Conservation (phyloP, 208 protist genomes). For the Paratrypanosoma confusum region DNA sequence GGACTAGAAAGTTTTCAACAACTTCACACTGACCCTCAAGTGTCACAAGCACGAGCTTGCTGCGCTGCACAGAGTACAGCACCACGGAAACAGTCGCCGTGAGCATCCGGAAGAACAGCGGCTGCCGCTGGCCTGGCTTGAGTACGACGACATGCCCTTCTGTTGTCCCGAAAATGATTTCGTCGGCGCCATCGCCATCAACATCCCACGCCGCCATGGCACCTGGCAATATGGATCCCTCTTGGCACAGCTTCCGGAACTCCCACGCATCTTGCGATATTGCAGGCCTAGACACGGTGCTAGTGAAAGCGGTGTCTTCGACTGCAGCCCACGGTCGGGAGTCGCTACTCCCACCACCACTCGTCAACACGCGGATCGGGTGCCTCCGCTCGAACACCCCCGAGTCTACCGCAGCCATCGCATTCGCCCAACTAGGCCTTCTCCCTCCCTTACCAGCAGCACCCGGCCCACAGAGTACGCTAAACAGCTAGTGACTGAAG, state of each 20-base stretch:
- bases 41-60: slow-evolving; percentile 61
- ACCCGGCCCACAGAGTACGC: too few species aligned
- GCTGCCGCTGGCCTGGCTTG: slow-evolving; percentile 49
- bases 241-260: slow-evolving; percentile 57
- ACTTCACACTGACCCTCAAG: slow-evolving; percentile 84
- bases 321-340: too few species aligned
- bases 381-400: too few species aligned
- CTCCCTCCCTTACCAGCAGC: too few species aligned
- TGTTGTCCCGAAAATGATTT: slow-evolving; percentile 77
- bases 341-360: too few species aligned
- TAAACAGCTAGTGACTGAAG: too few species aligned
- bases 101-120: slow-evolving; percentile 44
- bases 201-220: slow-evolving; percentile 69
- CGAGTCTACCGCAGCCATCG: too few species aligned
- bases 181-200: slow-evolving; percentile 66
- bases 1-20: slow-evolving; percentile 46
- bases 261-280: slow-evolving; percentile 77
- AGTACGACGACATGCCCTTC: slow-evolving; percentile 69
- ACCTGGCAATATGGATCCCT: slow-evolving; percentile 77
- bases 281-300: slow-evolving; percentile 23
- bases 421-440: too few species aligned
- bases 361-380: too few species aligned
- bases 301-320: neutral
- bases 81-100: slow-evolving; percentile 79
- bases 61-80: slow-evolving; percentile 34